phyloP scores from a whole-genome alignment of 306 rosid species.

The Glycine tomentella region DNA sequence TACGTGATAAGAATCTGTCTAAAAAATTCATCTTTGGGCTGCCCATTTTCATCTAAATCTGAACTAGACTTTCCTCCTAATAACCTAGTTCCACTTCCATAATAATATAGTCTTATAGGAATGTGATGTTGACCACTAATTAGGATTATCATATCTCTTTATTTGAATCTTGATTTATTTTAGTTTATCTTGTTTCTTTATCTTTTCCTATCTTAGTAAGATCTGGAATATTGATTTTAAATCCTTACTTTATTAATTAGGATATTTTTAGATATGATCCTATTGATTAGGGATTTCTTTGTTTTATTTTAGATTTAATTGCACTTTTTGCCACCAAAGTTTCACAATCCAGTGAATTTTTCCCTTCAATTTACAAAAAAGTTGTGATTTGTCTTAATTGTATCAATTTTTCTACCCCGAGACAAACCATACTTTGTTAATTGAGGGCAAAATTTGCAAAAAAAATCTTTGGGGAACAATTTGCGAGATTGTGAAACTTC shows the following conservation, averaged over 20 bases:
- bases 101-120: slow-evolving; percentile 1
- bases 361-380: too few relatives aligned
- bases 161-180: background rate
- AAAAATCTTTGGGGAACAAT: too few relatives aligned
- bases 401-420: too few relatives aligned
- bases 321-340: too few relatives aligned
- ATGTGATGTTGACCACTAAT: background rate
- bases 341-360: too few relatives aligned
- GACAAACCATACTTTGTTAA: too few relatives aligned
- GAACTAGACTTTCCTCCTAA: background rate
- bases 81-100: slow-evolving; percentile 12
- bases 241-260: background rate
- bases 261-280: too few relatives aligned
- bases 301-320: too few relatives aligned
- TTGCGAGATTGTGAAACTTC: too few relatives aligned
- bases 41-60: background rate
- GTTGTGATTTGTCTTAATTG: too few relatives aligned
- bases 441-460: too few relatives aligned
- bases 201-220: background rate
- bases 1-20: background rate
- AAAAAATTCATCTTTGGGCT: slow-evolving; percentile 8
- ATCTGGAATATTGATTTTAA: background rate
- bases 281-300: too few relatives aligned
- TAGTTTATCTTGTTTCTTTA: background rate
- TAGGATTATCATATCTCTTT: background rate